A percentile compares a stretch with the other conserved stretches of the same genome.
phyloP scores from a whole-genome alignment of 1,284 basidiomycete genomes.

The Apiotrichum veenhuisii region DNA sequence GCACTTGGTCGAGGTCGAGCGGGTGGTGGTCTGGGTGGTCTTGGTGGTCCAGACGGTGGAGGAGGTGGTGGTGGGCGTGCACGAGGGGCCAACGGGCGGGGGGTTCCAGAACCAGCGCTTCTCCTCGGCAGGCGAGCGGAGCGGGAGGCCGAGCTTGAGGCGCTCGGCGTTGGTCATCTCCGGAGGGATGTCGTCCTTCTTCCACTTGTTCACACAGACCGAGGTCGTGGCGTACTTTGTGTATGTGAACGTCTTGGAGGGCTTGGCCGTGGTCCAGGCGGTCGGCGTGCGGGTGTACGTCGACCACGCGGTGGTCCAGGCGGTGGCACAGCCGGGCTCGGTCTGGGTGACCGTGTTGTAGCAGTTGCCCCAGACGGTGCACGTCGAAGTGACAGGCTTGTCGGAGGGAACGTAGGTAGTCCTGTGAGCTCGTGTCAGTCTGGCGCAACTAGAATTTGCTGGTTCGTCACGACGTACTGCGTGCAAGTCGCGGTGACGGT shows the following conservation, averaged over 20 bases:
- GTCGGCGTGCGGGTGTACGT: neutral
- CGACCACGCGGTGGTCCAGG: neutral
- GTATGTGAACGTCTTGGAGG: constrained; percentile 1
- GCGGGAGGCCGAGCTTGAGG: constrained; percentile 6
- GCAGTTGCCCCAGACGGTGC: constrained; percentile 3
- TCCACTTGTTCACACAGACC: constrained; percentile 10
- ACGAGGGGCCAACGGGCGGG: constrained; percentile 3
- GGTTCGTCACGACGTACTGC: neutral
- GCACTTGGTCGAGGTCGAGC: constrained; percentile 3
- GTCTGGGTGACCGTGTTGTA: constrained; percentile 3
- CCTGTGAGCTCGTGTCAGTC: neutral
- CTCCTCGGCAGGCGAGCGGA: constrained; percentile 5
- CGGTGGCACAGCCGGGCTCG: neutral
- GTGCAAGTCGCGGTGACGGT: constrained; percentile 1
- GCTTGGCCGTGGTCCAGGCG: neutral
- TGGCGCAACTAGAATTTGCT: neutral
- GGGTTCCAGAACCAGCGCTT: neutral
- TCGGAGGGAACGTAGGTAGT: neutral
- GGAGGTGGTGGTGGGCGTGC: constrained; percentile 8
- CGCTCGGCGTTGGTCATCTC: constrained; percentile 10
- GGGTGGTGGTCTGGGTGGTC: constrained; percentile 1
- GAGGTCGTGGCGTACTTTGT: neutral
- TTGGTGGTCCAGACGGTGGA: constrained; percentile 2
- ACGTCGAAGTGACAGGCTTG: neutral
- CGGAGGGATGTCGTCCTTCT: constrained; percentile 8